Conservation (phyloP, 148 eudicot species). For the Fagopyrum esculentum region DNA sequence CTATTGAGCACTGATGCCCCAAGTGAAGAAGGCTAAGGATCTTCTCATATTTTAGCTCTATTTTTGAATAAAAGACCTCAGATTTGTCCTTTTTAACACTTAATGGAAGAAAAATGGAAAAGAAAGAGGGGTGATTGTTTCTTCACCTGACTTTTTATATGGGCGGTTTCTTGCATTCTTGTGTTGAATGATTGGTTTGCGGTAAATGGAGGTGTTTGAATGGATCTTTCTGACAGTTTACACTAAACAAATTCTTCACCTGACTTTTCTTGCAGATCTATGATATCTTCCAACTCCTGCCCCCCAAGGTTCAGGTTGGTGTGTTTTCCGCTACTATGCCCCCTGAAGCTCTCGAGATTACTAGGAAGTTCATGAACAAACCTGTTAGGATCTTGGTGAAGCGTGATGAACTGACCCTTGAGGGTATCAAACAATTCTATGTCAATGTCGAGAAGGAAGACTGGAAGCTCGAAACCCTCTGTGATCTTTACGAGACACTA, state of each 20-base stretch:
- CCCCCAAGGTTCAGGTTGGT: constrained; percentile 25
- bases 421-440: constrained; percentile 22
- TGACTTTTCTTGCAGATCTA: constrained; percentile 16
- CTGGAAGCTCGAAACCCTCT: constrained; percentile 14
- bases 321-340: constrained; percentile 15
- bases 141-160: too few relatives aligned
- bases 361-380: constrained; percentile 29
- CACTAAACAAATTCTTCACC: neutral
- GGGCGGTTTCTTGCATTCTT: too few relatives aligned
- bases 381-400: constrained; percentile 29
- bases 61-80: too few relatives aligned
- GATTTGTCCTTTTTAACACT: too few relatives aligned
- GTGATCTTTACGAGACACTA: constrained; percentile 11
- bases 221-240: too few relatives aligned
- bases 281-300: constrained; percentile 28
- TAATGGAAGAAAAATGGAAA: too few relatives aligned
- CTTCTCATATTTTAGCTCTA: too few relatives aligned
- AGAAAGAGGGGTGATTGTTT: too few relatives aligned
- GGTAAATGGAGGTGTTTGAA: too few relatives aligned
- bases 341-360: constrained; percentile 22
- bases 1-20: too few relatives aligned
- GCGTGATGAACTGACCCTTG: constrained; percentile 32
- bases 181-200: too few relatives aligned
- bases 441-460: constrained; percentile 13
- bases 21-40: too few relatives aligned